Evolutionary conservation across 108 stramenopile genomes (phyloP), one percentile per base, ranked within the genome.

Genomic region (Stephanodiscus minutulus): DNA sequence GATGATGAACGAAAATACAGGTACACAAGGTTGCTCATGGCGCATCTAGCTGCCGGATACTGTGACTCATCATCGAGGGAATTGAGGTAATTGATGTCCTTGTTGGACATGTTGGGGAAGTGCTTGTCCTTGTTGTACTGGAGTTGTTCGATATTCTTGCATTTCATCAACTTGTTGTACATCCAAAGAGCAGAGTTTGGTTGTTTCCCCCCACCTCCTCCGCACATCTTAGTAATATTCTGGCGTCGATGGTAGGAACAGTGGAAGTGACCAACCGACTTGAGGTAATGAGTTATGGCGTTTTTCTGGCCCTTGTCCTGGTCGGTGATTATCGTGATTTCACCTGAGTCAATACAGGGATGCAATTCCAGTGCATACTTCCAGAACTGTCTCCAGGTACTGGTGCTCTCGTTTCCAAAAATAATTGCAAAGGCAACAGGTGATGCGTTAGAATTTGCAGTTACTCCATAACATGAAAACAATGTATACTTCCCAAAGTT

Each of bases 301-400:
- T 54, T 54, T n/a, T 54, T 33, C 31, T 33, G 31, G 3, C 31
- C 31, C 31, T 28, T 27, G 53, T 8, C 59, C 59, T 60, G 59
- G 35, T 60, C 59, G 11, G 59, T 60, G 17, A 60, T 60, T 10
- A 60, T 60, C 13, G 59, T 31, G 5, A 60, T 13, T 1, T 60
- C 59, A 33, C 15, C 10, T 7, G 29, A 33, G 11, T 60, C 18
- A 13, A 60, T 25, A 35, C 29, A 29, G 12, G 59, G 59, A 35
- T 60, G 59, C 12, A 31, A 28, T 33, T 60, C 11, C 11, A 60
- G 7, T n/a, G 29, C 8, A 60, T n/a, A 60, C 13, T 60, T 60
- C 27, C 59, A 29, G 18, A 60, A 60, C 10, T 31, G 12, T 7
- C 13, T 8, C 59, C 59, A 60, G 3, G 31, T 33, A 1, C 7